These are phyloP conservation scores for Salmacisia buchloeana DNA, from an alignment of 1,284 basidiomycete genomes.

Conservation along the genomic window DNA sequence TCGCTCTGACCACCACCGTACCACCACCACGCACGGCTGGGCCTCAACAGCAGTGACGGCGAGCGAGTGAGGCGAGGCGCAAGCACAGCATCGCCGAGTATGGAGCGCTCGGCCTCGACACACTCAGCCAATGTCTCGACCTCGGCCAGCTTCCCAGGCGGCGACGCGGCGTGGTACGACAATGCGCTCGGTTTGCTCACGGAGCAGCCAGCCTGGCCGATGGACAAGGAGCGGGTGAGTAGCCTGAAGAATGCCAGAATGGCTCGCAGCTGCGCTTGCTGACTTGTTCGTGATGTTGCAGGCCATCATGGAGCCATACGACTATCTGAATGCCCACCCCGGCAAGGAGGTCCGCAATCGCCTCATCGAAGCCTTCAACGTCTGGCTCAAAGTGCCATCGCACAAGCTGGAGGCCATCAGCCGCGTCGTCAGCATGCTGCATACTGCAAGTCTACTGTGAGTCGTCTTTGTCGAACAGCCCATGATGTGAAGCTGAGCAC, in stretches of 20 bases:
- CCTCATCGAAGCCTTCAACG: slow-evolving; percentile 89
- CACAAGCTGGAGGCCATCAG: slow-evolving; percentile 67
- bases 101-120: background rate
- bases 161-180: slow-evolving; percentile 37
- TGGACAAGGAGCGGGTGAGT: slow-evolving; percentile 50
- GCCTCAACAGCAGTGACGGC: too few relatives aligned
- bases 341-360: slow-evolving; percentile 88
- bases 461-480: slow-evolving; percentile 43
- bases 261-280: background rate
- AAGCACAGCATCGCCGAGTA: too few relatives aligned
- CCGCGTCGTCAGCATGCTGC: slow-evolving; percentile 82
- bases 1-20: too few relatives aligned
- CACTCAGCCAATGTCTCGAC: slow-evolving; percentile 4
- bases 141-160: slow-evolving; percentile 1
- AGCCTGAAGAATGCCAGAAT: too few relatives aligned
- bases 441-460: slow-evolving; percentile 86
- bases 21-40: too few relatives aligned
- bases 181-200: slow-evolving; percentile 40
- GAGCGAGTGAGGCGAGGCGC: too few relatives aligned
- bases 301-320: slow-evolving; percentile 82
- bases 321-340: slow-evolving; percentile 74
- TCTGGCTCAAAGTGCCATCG: slow-evolving; percentile 77
- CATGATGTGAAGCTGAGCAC: background rate
- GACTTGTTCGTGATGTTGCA: slow-evolving; percentile 25
- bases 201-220: slow-evolving; percentile 49